Evolutionary conservation across 2,329 filamentous ascomycete genomes (phyloP).

Genomic region (Coleophoma crateriformis): DNA sequence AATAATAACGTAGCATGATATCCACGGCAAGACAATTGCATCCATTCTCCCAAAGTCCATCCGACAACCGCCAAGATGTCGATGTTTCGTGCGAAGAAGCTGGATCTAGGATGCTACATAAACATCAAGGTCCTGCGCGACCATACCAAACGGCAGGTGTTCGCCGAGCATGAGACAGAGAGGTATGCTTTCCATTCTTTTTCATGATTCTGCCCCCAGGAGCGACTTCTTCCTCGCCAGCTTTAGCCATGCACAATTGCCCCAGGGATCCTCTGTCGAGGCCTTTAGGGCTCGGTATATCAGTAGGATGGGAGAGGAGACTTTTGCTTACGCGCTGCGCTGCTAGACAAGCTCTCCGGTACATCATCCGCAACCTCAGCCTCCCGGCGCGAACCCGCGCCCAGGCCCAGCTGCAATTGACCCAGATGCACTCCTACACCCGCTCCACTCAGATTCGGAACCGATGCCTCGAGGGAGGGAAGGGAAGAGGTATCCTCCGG

Average conservation of each 20-base stretch:
- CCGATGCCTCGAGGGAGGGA: conserved; percentile 87
- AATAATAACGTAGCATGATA: too few species aligned
- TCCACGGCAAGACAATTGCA: too few species aligned
- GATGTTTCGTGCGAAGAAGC: conserved; percentile 83
- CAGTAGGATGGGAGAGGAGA: background rate
- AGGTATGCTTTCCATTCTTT: conserved; percentile 41
- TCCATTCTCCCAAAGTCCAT: background rate
- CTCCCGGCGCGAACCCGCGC: conserved; percentile 77
- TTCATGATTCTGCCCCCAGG: background rate
- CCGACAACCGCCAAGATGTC: conserved; percentile 51
- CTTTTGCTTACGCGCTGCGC: background rate
- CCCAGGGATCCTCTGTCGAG: too few species aligned
- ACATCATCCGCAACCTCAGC: conserved; percentile 88
- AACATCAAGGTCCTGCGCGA: conserved; percentile 87
- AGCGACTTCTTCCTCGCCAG: background rate
- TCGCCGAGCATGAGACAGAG: conserved; percentile 79
- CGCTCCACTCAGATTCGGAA: conserved; percentile 91
- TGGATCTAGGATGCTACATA: conserved; percentile 82
- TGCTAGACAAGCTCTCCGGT: conserved; percentile 80
- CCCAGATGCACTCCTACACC: conserved; percentile 95
- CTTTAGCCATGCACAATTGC: too few species aligned
- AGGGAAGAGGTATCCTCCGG: conserved; percentile 80
- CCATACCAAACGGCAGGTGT: conserved; percentile 94
- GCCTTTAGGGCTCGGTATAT: too few species aligned
- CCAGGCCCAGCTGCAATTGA: conserved; percentile 87